Evolutionary conservation across 352 stramenopile genomes (phyloP).

Genomic region (Phytophthora foliorum): DNA sequence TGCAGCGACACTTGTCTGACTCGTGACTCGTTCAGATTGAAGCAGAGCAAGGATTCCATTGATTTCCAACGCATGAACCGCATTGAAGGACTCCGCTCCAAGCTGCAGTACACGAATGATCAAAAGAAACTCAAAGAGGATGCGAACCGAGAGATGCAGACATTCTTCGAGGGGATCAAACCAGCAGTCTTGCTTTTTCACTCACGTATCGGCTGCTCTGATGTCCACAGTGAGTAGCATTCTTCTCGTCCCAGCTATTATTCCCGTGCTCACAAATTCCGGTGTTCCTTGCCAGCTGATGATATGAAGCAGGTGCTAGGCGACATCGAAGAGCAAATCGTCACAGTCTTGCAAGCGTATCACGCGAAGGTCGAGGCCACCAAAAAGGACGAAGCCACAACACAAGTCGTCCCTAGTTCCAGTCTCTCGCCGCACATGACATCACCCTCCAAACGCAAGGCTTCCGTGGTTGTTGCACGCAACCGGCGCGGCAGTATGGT

Average conservation of each 20-base stretch:
- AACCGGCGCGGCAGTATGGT: constrained; percentile 23
- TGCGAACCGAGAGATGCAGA: constrained; percentile 73
- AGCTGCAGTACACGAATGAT: constrained; percentile 71
- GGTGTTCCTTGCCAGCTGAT: constrained; percentile 47
- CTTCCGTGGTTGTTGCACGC: constrained; percentile 20
- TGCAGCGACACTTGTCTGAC: neutral
- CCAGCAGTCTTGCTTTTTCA: constrained; percentile 70
- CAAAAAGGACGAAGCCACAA: constrained; percentile 36
- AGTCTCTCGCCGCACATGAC: constrained; percentile 9
- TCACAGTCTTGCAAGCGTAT: constrained; percentile 71
- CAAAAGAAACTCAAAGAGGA: constrained; percentile 85
- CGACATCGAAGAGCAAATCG: constrained; percentile 82
- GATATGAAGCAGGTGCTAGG: constrained; percentile 82
- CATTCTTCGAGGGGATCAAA: constrained; percentile 71
- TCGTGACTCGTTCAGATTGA: constrained; percentile 52
- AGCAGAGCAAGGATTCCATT: constrained; percentile 84
- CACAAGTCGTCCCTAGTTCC: constrained; percentile 6
- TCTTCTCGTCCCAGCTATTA: neutral
- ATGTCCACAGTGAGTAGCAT: constrained; percentile 62
- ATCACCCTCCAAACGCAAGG: constrained; percentile 30
- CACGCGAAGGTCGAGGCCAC: constrained; percentile 66
- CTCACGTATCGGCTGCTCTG: constrained; percentile 74
- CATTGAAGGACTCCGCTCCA: constrained; percentile 73
- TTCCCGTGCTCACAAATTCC: neutral
- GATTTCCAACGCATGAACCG: constrained; percentile 84